These are phyloP conservation scores for Rubia tinctorum DNA, from an alignment of 305 asterid genomes.

Conservation along the genomic window DNA sequence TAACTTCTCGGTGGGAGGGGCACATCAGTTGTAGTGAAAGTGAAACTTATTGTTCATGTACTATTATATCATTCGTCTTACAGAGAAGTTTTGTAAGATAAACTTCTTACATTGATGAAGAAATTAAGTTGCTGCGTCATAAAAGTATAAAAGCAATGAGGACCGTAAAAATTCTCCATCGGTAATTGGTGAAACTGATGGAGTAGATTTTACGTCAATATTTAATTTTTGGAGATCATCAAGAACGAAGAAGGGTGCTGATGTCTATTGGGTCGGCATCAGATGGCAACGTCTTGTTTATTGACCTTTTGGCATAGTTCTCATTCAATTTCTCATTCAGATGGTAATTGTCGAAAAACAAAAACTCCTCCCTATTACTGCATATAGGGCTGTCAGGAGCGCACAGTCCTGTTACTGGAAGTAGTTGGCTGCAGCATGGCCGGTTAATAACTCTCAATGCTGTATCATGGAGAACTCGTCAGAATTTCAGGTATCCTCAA, in stretches of 20 bases:
- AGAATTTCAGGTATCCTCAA: background rate
- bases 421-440: background rate
- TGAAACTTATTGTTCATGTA: too few relatives aligned
- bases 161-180: too few relatives aligned
- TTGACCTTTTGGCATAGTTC: conserved; percentile 22
- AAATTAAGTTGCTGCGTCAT: too few relatives aligned
- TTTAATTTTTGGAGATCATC: background rate
- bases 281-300: conserved; percentile 12
- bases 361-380: conserved; percentile 12
- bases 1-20: too few relatives aligned
- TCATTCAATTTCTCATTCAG: conserved; percentile 23
- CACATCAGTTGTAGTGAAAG: too few relatives aligned
- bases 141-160: too few relatives aligned
- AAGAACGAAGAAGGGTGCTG: conserved; percentile 13
- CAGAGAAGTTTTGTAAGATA: too few relatives aligned
- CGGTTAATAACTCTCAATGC: background rate
- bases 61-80: too few relatives aligned
- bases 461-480: background rate
- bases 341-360: conserved; percentile 33
- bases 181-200: too few relatives aligned
- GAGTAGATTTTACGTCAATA: too few relatives aligned
- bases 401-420: background rate
- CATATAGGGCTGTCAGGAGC: conserved; percentile 11
- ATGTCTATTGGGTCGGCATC: conserved; percentile 32
- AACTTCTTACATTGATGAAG: too few relatives aligned